Evolutionary conservation across 352 stramenopile genomes (phyloP), one percentile per base, ranked within the genome.

Genomic region (Phytophthora meadii): DNA sequence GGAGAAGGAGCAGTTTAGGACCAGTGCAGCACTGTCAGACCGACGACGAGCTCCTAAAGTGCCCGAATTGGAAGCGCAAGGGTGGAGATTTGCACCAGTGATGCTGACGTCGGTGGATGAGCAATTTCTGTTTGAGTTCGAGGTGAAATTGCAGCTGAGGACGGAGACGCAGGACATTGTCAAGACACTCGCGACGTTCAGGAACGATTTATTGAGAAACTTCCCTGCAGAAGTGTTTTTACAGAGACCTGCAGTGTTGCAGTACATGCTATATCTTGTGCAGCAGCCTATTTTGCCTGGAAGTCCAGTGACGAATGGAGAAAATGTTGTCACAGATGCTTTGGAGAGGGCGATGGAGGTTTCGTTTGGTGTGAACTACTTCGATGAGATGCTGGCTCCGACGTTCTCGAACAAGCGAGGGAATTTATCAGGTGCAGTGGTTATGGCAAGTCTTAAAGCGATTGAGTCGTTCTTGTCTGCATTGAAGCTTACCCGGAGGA

Each of bases 91-190:
- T 51, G 71, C 87, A 5, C 60, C 39, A 0, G 77, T 93, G 10
- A 48, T 64, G n/a, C 68, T 95, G 24, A 65, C 74, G 14, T 55
- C 78, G 2, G 75, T 75, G 32, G 84, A 95, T 55, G 84, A 93
- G 32, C 83, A 95, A 54, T 70, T 70, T 44, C 67, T 95, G 7
- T 93, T 95, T 32, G 87, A 92, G 59, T 90, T 93, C 59, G 79
- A 95, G 57, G 84, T 93, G 48, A 89, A 87, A 47, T 70, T 90
- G 17, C 70, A 74, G 19, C 62, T 93, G 22, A 67, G 78, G 14
- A 87, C 76, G 11, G 72, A 61, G 27, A 61, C 68, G 0, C 68
- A 65, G 19, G 83, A 93, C 41, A 59, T 92, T 47, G 84, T 90
- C 15, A 52, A 49, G 17, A 71, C 80, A 8, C 88, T 76, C 45